Base-by-base conservation (phyloP, 192 early-diverging fungal genomes). In the Coemansia sp. region DNA sequence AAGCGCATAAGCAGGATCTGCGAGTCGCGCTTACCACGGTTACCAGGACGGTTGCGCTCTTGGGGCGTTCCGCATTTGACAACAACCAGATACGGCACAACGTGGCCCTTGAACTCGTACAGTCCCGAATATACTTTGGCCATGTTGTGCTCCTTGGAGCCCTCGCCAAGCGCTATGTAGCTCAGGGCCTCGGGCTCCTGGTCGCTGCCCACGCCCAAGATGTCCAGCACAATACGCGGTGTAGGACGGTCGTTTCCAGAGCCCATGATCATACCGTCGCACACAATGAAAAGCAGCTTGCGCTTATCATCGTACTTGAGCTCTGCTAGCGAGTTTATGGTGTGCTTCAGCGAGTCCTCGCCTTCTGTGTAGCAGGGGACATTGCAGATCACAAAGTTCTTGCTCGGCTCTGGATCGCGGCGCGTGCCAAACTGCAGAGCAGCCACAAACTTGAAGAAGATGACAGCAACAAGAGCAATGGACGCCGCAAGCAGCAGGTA, bases 281-380 rank as follows among this genome's bases (percentile, higher is more conserved):
- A 93, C 56, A 99, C 88, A 38, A 99, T 90, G 76, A 99, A 98
- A 38, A 99, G 70, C 39, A 99, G 86, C 81, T 98, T 99, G 77
- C 96, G 91, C 86, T 96, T 96, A 85, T 99, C 97, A 64, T 98
- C 97, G 72, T 99, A 99, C 52, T 92, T 87, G 35, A 96, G 85
- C 34, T 79, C 83, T 1, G 96, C 92, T 33, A 99, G 81, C n/a
- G 98, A 99, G 73, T 99, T 90, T 48, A 99, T 86, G 0, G 98
- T 99, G 67, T 92, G 91, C 41, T 90, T 85, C 51, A 99, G 85
- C 3, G 98, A 98, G 32, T 90, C 92, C 70, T 99, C 98, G 64
- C 92, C 93, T 77, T 99, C 98, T 9, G 96, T 98, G 82, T 99
- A 99, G 85, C 96, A 98, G 11, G 96, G 95, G 14, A 98, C 92